Conservation (phyloP, 2,329 filamentous ascomycete species). For the Fusarium musae region DNA sequence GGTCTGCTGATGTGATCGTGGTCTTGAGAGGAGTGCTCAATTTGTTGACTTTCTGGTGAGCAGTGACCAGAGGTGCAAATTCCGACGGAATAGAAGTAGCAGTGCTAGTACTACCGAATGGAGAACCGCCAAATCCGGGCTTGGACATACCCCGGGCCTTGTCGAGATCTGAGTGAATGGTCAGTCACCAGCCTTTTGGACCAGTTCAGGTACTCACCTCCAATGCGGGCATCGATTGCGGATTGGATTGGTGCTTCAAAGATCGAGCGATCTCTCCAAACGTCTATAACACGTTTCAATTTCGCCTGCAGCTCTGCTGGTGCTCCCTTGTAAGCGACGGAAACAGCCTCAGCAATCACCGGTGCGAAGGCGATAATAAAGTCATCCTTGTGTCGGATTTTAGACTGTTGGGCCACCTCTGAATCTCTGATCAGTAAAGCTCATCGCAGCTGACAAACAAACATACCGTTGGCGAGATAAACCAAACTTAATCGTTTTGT, state of each 20-base stretch:
- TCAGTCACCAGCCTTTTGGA: slow-evolving; percentile 21
- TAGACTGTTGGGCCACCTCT: slow-evolving; percentile 98
- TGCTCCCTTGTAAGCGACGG: slow-evolving; percentile 90
- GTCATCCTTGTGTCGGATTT: slow-evolving; percentile 90
- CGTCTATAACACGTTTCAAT: slow-evolving; percentile 88
- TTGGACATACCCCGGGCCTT: slow-evolving; percentile 66
- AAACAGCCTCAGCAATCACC: slow-evolving; percentile 89
- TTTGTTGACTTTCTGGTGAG: slow-evolving; percentile 80
- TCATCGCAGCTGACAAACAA: background rate
- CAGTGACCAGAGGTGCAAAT: slow-evolving; percentile 77
- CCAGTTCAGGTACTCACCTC: slow-evolving; percentile 64
- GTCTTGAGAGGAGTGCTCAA: slow-evolving; percentile 74
- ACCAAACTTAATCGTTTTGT: slow-evolving; percentile 89
- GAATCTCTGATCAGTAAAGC: slow-evolving; percentile 8
- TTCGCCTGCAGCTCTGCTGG: slow-evolving; percentile 88
- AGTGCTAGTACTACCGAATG: slow-evolving; percentile 68
- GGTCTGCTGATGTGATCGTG: slow-evolving; percentile 75
- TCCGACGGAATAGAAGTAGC: slow-evolving; percentile 75
- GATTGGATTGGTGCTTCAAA: slow-evolving; percentile 85
- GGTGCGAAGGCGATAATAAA: slow-evolving; percentile 93
- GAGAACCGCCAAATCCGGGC: slow-evolving; percentile 65
- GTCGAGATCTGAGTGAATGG: slow-evolving; percentile 65
- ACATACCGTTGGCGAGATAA: slow-evolving; percentile 92
- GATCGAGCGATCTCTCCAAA: slow-evolving; percentile 88
- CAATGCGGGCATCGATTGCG: slow-evolving; percentile 81